Evolutionary conservation across 805 yeast genomes (phyloP).

Genomic region (Diddensiella caesifluorescens): DNA sequence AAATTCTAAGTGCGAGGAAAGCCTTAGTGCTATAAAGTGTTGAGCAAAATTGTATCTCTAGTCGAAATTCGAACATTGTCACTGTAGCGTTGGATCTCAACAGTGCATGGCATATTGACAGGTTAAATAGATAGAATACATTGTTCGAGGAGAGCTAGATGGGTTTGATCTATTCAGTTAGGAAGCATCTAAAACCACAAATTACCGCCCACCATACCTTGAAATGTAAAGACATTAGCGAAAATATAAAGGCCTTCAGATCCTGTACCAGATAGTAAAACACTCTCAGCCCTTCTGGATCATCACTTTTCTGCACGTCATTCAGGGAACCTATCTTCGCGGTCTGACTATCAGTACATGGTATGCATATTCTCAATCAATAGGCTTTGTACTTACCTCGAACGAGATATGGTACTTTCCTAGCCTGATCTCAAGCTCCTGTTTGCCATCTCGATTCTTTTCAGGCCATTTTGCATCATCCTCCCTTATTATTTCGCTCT

Average conservation of each 20-base stretch:
- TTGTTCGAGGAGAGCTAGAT: no score
- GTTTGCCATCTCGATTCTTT: slow-evolving; percentile 38
- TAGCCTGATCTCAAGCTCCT: slow-evolving; percentile 37
- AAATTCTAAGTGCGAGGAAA: no score
- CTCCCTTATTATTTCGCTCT: slow-evolving; percentile 40
- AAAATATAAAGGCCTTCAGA: slow-evolving; percentile 39
- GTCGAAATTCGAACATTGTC: no score
- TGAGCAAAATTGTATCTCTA: no score
- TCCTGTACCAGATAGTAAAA: slow-evolving; percentile 42
- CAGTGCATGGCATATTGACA: no score
- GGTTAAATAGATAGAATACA: no score
- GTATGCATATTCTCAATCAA: not conserved
- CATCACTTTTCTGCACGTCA: slow-evolving; percentile 38
- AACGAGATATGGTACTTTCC: slow-evolving; percentile 35
- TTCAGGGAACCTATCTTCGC: slow-evolving; percentile 37
- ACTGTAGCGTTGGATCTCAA: no score
- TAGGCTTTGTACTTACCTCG: slow-evolving; percentile 25
- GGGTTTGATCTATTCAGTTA: slow-evolving; percentile 15
- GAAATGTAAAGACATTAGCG: slow-evolving; percentile 39
- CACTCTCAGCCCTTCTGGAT: slow-evolving; percentile 41
- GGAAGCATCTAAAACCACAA: no score
- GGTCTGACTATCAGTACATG: slow-evolving; percentile 22
- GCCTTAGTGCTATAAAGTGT: no score
- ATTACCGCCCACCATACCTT: slow-evolving; percentile 29
- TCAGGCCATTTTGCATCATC: slow-evolving; percentile 40